These are phyloP conservation scores for Chrysoporthe austroafricana DNA, from an alignment of 2,329 filamentous ascomycete genomes.

Conservation along the genomic window DNA sequence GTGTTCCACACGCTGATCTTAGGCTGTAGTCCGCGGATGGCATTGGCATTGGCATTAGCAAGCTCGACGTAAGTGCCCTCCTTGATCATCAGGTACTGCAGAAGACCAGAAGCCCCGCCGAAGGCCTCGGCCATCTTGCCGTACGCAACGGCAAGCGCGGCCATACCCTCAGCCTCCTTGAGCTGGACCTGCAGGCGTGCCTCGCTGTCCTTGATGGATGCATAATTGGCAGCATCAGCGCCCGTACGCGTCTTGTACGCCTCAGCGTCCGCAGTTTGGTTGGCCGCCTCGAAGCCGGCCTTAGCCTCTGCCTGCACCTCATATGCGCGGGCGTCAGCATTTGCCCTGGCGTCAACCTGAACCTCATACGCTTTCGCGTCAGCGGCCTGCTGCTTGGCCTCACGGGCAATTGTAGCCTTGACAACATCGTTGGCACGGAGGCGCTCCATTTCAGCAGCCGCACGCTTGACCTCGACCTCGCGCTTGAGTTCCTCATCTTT, in stretches of 20 bases:
- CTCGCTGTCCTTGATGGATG: slow-evolving; percentile 54
- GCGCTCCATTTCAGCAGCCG: slow-evolving; percentile 78
- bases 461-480: slow-evolving; percentile 76
- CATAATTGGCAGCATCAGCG: slow-evolving; percentile 45
- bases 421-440: slow-evolving; percentile 78
- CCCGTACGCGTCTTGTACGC: slow-evolving; percentile 53
- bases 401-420: slow-evolving; percentile 71
- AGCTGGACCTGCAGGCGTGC: slow-evolving; percentile 58
- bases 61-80: slow-evolving; percentile 78
- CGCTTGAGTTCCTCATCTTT: slow-evolving; percentile 81
- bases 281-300: slow-evolving; percentile 50
- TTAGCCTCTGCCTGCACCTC: slow-evolving; percentile 50
- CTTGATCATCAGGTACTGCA: slow-evolving; percentile 89
- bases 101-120: slow-evolving; percentile 75
- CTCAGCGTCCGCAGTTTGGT: slow-evolving; percentile 51
- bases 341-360: slow-evolving; percentile 61
- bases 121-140: slow-evolving; percentile 71
- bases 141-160: slow-evolving; percentile 82
- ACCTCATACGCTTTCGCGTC: slow-evolving; percentile 69
- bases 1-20: slow-evolving; percentile 95
- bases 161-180: slow-evolving; percentile 76
- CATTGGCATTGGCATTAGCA: slow-evolving; percentile 76
- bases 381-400: slow-evolving; percentile 70
- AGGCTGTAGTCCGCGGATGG: slow-evolving; percentile 76
- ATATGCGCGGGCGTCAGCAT: slow-evolving; percentile 56